Evolutionary conservation across 2,329 filamentous ascomycete species (phyloP).

Genomic region (Ceratocystis diversiconidia): DNA sequence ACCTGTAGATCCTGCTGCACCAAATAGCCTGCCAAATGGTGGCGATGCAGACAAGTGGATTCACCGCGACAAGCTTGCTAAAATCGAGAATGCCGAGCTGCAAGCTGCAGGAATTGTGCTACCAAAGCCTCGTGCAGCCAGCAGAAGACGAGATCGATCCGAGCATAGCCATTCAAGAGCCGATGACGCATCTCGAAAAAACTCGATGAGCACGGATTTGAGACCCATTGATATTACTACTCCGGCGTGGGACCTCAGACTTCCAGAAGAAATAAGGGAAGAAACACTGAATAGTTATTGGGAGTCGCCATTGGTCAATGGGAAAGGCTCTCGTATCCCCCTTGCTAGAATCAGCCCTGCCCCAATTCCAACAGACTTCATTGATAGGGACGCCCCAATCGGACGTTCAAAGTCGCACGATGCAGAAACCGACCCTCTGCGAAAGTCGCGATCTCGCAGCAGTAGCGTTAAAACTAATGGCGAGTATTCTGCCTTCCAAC

Average conservation of each 20-base stretch:
- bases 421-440: constrained; percentile 32
- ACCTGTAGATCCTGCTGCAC: background rate
- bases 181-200: constrained; percentile 22
- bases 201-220: constrained; percentile 27
- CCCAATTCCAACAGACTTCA: constrained; percentile 55
- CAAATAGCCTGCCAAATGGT: background rate
- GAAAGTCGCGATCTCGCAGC: constrained; percentile 54
- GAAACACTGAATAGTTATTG: constrained; percentile 40
- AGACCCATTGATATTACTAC: constrained; percentile 29
- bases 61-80: constrained; percentile 68
- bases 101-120: constrained; percentile 61
- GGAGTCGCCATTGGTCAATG: constrained; percentile 25
- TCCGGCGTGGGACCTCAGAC: constrained; percentile 56
- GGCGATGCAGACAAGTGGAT: constrained; percentile 63
- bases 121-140: constrained; percentile 39
- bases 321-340: constrained; percentile 68
- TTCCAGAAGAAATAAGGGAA: constrained; percentile 62
- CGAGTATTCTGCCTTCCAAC: constrained; percentile 19
- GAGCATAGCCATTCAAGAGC: constrained; percentile 16
- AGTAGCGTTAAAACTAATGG: constrained; percentile 45
- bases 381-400: constrained; percentile 59
- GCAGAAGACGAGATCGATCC: constrained; percentile 27
- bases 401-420: constrained; percentile 30
- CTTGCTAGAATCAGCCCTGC: constrained; percentile 66
- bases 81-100: constrained; percentile 67